Base-by-base conservation (phyloP, 2,329 filamentous ascomycete species). In the Fusarium camptoceras region DNA sequence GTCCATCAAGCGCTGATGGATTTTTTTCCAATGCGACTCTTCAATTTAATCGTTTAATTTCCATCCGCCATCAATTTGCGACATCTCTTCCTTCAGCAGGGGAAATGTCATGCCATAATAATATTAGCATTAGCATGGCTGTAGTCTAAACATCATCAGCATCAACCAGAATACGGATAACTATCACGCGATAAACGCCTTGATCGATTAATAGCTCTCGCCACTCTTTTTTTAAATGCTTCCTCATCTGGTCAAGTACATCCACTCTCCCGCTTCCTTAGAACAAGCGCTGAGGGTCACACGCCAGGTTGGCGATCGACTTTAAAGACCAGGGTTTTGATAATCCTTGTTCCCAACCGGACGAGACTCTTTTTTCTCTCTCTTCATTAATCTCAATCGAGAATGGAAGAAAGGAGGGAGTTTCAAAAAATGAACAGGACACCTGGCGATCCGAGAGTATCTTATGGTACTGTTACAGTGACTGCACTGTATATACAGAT, bases 271-370 rank as follows among this genome's bases (percentile, higher is more conserved):
- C 66, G 59, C 65, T 64, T 68, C 60, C 39, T 44, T 63, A 56
- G 60, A 73, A 73, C 71, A 66, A 59, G 49, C 25, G 54, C 64
- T 70, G 66, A 70, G 64, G 68, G 70, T 73, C 72, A 74, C 68
- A 73, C 44, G 62, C 57, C 59, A 61, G 46, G 60, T 57, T 64
- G 31, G 57, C 58, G 65, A 67, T 64, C 56, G 48, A 54, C 59
- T 70, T 65, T 14, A 57, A 57, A 42, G 67, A 57, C 61, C 51
- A 70, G 68, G 72, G 54, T 70, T 59, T 49, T 63, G 11, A 64
- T 22, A 47, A 71, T 73, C 70, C 70, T 56, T 63, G 64, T 54
- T 34, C 42, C 25, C 46, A 24, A 46, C 39, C 20, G 46, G 49
- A 50, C 22, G 24, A 42, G 37, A 42, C 30, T 30, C 27, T 22